These are phyloP conservation scores for Kazachstania martiniae DNA, from an alignment of 805 yeast genomes.

Conservation along the genomic window DNA sequence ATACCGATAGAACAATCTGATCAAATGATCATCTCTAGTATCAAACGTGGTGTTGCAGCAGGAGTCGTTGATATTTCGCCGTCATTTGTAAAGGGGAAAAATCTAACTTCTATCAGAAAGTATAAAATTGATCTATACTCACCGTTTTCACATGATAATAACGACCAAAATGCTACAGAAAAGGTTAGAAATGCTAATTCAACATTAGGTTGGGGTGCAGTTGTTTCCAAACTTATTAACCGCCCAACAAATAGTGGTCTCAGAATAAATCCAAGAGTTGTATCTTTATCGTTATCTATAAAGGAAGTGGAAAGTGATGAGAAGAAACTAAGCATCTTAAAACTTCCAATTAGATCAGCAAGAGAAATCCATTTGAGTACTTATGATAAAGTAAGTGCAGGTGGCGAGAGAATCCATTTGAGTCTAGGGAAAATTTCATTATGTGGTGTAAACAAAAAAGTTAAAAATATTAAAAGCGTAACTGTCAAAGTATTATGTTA, in stretches of 20 bases:
- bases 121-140: constrained; percentile 64
- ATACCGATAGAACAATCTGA: constrained; percentile 11
- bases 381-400: background rate
- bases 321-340: no score
- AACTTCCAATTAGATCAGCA: background rate
- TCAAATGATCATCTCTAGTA: constrained; percentile 11
- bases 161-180: constrained; percentile 8
- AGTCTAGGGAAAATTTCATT: constrained; percentile 37
- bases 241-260: constrained; percentile 71
- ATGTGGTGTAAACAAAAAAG: constrained; percentile 5
- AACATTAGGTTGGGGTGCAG: constrained; percentile 80
- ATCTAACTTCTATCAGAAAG: constrained; percentile 54
- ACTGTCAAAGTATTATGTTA: constrained; percentile 25
- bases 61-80: constrained; percentile 82
- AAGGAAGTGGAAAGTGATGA: constrained; percentile 55
- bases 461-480: constrained; percentile 16
- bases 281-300: constrained; percentile 53
- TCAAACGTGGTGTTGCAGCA: constrained; percentile 75
- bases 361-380: background rate
- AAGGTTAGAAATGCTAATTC: background rate
- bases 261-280: constrained; percentile 75
- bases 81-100: constrained; percentile 55
- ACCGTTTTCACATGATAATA: constrained; percentile 31
- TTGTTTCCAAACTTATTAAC: constrained; percentile 63
- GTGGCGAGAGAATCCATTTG: constrained; percentile 45